Evolutionary conservation across 306 rosid species (phyloP).

Genomic region (Lathyrus aphaca): DNA sequence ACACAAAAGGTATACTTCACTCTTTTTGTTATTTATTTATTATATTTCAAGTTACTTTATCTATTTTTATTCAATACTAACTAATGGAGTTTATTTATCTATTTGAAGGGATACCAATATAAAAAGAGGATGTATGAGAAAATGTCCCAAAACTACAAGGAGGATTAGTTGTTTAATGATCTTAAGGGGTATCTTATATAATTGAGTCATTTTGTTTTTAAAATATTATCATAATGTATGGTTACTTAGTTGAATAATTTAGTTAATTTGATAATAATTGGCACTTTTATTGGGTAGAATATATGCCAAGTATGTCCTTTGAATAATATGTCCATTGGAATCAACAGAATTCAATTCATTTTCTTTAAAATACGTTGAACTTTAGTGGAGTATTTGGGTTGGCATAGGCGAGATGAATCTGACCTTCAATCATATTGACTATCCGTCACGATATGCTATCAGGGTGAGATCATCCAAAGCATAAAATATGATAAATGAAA

Average conservation of each 20-base stretch:
- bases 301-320: too few species aligned
- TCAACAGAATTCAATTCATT: too few species aligned
- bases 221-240: neutral
- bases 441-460: too few species aligned
- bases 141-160: constrained; percentile 20
- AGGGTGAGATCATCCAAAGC: too few species aligned
- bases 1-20: constrained; percentile 65
- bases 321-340: too few species aligned
- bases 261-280: neutral
- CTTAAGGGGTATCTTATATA: neutral
- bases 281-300: neutral
- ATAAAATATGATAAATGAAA: too few species aligned
- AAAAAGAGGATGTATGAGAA: constrained; percentile 1
- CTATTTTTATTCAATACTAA: neutral
- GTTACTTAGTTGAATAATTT: neutral
- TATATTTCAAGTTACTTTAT: neutral
- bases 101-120: constrained; percentile 40
- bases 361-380: too few species aligned
- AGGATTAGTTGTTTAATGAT: constrained; percentile 9
- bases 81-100: neutral
- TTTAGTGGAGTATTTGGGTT: too few species aligned
- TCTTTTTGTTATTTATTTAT: neutral
- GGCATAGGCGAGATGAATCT: too few species aligned
- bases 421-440: too few species aligned
- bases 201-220: neutral